Conservation (phyloP, 768 basidiomycete species). For the Sporobolomyces roseus region DNA sequence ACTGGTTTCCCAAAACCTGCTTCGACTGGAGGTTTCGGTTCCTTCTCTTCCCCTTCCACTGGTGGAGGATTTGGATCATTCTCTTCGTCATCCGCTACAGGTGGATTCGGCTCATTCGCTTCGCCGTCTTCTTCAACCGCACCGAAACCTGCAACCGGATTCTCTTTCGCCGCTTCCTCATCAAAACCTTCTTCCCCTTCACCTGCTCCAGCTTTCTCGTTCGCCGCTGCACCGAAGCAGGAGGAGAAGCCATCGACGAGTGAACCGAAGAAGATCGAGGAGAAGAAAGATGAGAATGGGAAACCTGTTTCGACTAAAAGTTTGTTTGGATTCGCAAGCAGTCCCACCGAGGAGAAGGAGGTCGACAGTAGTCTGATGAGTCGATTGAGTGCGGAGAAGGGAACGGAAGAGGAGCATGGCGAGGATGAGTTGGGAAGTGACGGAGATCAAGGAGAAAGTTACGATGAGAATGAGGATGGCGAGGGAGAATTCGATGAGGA, state of each 20-base stretch:
- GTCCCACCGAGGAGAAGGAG: constrained; percentile 22
- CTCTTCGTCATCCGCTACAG: background rate
- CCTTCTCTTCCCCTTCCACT: constrained; percentile 1
- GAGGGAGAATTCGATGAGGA: background rate
- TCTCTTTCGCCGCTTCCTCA: constrained; percentile 13
- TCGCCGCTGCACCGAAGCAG: constrained; percentile 4
- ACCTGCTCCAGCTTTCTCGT: constrained; percentile 10
- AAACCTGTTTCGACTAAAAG: constrained; percentile 23
- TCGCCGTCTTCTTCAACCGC: background rate
- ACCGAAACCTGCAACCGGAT: constrained; percentile 5
- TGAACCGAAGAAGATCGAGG: background rate
- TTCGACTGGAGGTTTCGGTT: constrained; percentile 13
- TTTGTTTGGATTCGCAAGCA: constrained; percentile 35
- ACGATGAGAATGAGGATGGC: background rate
- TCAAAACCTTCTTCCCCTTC: background rate
- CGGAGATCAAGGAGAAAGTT: background rate
- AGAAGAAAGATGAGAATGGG: too few species aligned
- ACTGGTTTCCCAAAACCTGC: constrained; percentile 11
- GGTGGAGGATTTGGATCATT: constrained; percentile 11
- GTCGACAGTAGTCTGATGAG: background rate
- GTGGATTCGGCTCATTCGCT: constrained; percentile 19
- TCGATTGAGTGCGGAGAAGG: constrained; percentile 4
- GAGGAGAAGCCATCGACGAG: background rate
- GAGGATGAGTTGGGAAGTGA: background rate
- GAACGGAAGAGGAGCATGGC: background rate